These are phyloP conservation scores for Trypanosoma congolense DNA, from an alignment of 208 protist species.

Conservation along the genomic window DNA sequence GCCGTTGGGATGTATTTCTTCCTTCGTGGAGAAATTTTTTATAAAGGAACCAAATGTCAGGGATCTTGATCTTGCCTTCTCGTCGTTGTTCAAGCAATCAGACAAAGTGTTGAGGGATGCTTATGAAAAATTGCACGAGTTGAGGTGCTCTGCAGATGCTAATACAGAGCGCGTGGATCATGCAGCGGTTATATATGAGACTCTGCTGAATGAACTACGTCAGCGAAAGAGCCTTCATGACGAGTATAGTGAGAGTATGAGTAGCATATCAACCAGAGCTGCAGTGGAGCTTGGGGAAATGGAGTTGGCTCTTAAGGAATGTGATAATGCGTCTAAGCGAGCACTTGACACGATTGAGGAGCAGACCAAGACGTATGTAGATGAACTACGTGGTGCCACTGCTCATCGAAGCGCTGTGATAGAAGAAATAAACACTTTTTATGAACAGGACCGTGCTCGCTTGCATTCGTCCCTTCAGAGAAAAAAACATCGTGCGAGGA, in stretches of 20 bases:
- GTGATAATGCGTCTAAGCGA: conserved; percentile 16
- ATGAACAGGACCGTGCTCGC: conserved; percentile 16
- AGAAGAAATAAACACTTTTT: conserved; percentile 12
- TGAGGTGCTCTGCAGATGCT: neutral
- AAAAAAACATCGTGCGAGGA: conserved; percentile 29
- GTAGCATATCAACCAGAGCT: conserved; percentile 14
- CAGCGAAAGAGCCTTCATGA: conserved; percentile 31
- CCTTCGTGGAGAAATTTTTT: conserved; percentile 33
- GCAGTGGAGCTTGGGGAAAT: conserved; percentile 11
- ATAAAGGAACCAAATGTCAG: conserved; percentile 7
- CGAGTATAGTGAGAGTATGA: conserved; percentile 6
- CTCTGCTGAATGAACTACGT: conserved; percentile 51
- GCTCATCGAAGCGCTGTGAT: conserved; percentile 7
- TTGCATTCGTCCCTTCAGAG: conserved; percentile 31
- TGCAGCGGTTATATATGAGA: conserved; percentile 47
- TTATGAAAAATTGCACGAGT: conserved; percentile 13
- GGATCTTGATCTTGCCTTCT: conserved; percentile 4
- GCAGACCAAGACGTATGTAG: conserved; percentile 23
- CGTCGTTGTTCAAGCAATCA: conserved; percentile 7
- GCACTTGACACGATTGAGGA: conserved; percentile 35
- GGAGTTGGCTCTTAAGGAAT: conserved; percentile 23
- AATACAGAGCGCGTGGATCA: conserved; percentile 11
- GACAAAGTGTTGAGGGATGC: conserved; percentile 7
- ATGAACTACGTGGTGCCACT: neutral
- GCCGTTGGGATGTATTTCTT: conserved; percentile 42